These are phyloP conservation scores for Paramyrothecium sp. DNA, from an alignment of 2,329 filamentous ascomycete genomes.

Conservation along the genomic window DNA sequence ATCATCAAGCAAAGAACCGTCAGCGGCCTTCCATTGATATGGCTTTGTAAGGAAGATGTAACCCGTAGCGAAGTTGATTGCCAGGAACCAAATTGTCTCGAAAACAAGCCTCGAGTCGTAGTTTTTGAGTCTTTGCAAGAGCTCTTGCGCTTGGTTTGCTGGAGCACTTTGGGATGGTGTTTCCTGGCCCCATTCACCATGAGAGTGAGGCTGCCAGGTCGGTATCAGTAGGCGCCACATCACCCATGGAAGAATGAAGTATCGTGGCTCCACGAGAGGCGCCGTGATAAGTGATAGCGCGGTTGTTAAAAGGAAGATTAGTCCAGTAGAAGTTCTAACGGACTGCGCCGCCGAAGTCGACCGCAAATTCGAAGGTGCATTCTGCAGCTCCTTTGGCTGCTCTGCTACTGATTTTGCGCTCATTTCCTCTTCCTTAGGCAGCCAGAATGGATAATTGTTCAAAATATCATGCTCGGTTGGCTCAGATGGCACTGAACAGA, in stretches of 20 bases:
- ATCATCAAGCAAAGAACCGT: conserved; percentile 50
- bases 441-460: background rate
- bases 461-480: background rate
- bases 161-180: too few relatives aligned
- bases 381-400: background rate
- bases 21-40: conserved; percentile 62
- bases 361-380: too few relatives aligned
- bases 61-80: conserved; percentile 64
- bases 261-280: conserved; percentile 90
- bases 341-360: conserved; percentile 17
- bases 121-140: conserved; percentile 7
- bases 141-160: too few relatives aligned
- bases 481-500: too few relatives aligned
- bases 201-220: conserved; percentile 31
- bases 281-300: conserved; percentile 80
- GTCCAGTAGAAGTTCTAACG: conserved; percentile 46
- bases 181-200: conserved; percentile 5
- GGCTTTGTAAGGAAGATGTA: conserved; percentile 69
- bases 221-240: conserved; percentile 85
- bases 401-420: background rate
- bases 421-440: background rate
- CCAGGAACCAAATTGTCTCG: conserved; percentile 69
- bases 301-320: conserved; percentile 66
- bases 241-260: conserved; percentile 94
- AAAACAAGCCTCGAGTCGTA: conserved; percentile 48